Percentiles rank a stretch among this genome's conserved stretches.
Evolutionary conservation across 1,284 basidiomycete species (phyloP).

Genomic region (Apiotrichum gamsii): DNA sequence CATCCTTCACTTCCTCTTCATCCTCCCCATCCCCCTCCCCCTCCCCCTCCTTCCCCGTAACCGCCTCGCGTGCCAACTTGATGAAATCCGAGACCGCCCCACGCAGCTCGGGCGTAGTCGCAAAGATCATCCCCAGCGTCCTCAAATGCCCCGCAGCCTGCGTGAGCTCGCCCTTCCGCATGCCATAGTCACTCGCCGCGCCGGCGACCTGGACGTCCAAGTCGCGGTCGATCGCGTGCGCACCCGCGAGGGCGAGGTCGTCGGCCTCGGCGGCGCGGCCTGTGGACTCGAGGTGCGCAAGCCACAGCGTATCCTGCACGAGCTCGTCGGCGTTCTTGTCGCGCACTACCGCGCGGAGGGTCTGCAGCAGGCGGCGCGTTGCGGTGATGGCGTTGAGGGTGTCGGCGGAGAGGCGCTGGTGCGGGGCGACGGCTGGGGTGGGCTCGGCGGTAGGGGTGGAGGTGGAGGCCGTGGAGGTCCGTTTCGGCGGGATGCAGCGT

Average conservation of each 20-base stretch:
- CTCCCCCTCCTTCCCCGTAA: not conserved
- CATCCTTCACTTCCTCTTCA: not conserved
- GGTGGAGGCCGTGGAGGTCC: no score
- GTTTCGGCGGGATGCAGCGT: not conserved
- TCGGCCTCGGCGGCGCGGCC: no score
- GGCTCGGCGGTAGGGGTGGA: no score
- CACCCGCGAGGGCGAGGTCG: no score
- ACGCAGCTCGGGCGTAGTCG: conserved; percentile 8
- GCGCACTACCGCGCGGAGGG: conserved; percentile 3
- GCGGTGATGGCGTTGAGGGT: not conserved
- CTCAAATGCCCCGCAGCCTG: conserved; percentile 3
- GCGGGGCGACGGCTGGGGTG: no score
- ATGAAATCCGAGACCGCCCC: not conserved
- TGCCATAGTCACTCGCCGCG: not conserved
- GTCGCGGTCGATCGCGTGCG: not conserved
- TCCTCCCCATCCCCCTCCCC: not conserved
- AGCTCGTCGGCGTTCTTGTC: conserved; percentile 16
- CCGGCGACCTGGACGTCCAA: not conserved
- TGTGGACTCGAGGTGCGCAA: conserved; percentile 4
- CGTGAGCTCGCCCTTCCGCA: conserved; percentile 5
- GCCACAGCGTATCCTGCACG: conserved; percentile 10
- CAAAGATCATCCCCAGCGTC: conserved; percentile 4
- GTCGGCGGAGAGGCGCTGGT: conserved; percentile 1
- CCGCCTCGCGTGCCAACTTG: not conserved
- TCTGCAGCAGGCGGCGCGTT: not conserved